Evolutionary conservation across 352 stramenopile genomes (phyloP), one percentile per base, ranked within the genome.

Genomic region (Globisporangium barbulae): DNA sequence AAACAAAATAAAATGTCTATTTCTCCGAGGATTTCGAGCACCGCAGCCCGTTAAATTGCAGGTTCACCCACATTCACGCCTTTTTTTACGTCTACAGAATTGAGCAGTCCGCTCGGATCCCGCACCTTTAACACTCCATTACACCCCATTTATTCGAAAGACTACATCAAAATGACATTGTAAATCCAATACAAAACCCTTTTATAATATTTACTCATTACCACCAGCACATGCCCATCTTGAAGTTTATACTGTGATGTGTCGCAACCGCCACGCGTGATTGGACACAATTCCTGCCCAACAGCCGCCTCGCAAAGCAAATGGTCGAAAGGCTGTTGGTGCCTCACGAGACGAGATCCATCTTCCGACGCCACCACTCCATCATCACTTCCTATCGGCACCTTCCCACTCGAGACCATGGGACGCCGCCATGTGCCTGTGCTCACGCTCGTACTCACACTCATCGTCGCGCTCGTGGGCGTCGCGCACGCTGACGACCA

Each of bases 201-300:
- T 22, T 5, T 44, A 44, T 19, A 44, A 15, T 19, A 4, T 9
- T 13, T 45, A 45, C 15, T n/a, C 39, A 45, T 45, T 45, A n/a
- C 39, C 9, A 45, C 39, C 13, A 17, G 19, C 3, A 17, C 44
- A 15, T 3, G 41, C 17, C 10, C 45, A 33, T 53, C 12, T 55
- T 55, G 49, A 55, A 55, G 49, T 39, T 41, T 55, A 3, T 22
- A 1, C 37, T 5, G 48, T 54, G 49, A 55, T 55, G 49, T 39
- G 49, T 39, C 28, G 49, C 25, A 55, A 22, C 9, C 28, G 25
- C 28, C 15, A 7, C 5, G 7, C 49, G 13, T 55, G 49, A 55
- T 55, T 55, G 49, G 49, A 5, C 49, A 15, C 10, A 48, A 22
- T 54, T 17, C 3, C 15, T 10, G 30, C 22, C 47, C 47, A 53